phyloP scores from a whole-genome alignment of 495 filamentous ascomycete species.

The Lasiosphaeris hirsuta region DNA sequence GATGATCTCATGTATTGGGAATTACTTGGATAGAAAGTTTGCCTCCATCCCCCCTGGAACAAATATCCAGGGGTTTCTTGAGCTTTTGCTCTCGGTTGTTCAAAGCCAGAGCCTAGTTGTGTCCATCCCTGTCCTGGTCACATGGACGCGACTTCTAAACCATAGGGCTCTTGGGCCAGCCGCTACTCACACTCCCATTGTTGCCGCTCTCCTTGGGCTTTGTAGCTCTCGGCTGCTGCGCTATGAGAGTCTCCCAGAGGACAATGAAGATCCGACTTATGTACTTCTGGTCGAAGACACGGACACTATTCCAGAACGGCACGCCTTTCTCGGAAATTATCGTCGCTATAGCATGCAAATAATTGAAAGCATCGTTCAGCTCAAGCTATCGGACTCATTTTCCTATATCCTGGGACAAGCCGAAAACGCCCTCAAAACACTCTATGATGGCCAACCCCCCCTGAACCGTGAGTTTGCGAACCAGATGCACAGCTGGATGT shows the following conservation, averaged over 20 bases:
- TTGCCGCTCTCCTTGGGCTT: conserved; percentile 72
- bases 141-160: conserved; percentile 77
- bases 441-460: conserved; percentile 67
- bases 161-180: conserved; percentile 64
- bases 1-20: conserved; percentile 81
- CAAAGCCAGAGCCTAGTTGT: conserved; percentile 85
- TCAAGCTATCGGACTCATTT: conserved; percentile 78
- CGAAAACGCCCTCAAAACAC: conserved; percentile 65
- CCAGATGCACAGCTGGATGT: background rate
- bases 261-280: conserved; percentile 73
- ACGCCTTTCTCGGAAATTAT: conserved; percentile 98
- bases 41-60: conserved; percentile 48
- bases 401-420: conserved; percentile 77
- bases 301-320: conserved; percentile 88
- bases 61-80: conserved; percentile 73
- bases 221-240: conserved; percentile 74
- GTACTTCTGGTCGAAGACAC: conserved; percentile 87
- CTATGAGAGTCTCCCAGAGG: conserved; percentile 79
- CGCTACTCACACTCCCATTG: conserved; percentile 59
- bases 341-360: conserved; percentile 81
- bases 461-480: conserved; percentile 58
- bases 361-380: conserved; percentile 77
- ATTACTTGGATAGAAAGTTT: conserved; percentile 75
- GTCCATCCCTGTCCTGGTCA: conserved; percentile 86
- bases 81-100: conserved; percentile 72